Evolutionary conservation across 106 monocot genomes (phyloP).

Genomic region (Dioscorea alata): DNA sequence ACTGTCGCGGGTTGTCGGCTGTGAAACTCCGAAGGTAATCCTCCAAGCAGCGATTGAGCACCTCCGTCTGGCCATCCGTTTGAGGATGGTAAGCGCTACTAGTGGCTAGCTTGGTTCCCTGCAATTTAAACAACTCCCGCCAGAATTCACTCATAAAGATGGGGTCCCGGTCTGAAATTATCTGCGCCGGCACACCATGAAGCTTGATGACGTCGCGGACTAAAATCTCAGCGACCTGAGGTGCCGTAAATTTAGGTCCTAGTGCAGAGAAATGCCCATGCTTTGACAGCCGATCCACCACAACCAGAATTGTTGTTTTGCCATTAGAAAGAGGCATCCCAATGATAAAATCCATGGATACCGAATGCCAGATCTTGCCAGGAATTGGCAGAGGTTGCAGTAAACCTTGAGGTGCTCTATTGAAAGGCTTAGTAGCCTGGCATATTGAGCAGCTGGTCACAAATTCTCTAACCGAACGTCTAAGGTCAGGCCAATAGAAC

Average conservation of each 20-base stretch:
- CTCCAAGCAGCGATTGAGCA: not conserved
- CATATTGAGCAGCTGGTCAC: not conserved
- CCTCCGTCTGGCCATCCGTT: not conserved
- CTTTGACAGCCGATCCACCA: not conserved
- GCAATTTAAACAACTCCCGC: not conserved
- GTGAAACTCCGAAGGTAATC: too few relatives aligned
- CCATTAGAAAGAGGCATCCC: not conserved
- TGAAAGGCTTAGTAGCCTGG: not conserved
- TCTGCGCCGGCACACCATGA: too few relatives aligned
- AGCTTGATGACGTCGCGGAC: too few relatives aligned
- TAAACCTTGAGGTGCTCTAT: not conserved
- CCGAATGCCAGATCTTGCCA: not conserved
- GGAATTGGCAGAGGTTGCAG: not conserved
- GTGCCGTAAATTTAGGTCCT: not conserved
- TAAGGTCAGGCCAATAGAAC: not conserved
- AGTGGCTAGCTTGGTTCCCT: not conserved
- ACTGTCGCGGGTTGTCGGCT: too few relatives aligned
- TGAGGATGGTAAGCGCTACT: not conserved
- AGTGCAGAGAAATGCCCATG: not conserved
- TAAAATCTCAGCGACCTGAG: not conserved
- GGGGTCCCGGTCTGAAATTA: not conserved
- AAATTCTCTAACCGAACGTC: not conserved
- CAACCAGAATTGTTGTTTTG: not conserved
- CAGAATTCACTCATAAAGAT: not conserved
- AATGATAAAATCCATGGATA: not conserved